These are phyloP conservation scores for Daldinia childiae DNA, from an alignment of 495 filamentous ascomycete species.

Conservation along the genomic window DNA sequence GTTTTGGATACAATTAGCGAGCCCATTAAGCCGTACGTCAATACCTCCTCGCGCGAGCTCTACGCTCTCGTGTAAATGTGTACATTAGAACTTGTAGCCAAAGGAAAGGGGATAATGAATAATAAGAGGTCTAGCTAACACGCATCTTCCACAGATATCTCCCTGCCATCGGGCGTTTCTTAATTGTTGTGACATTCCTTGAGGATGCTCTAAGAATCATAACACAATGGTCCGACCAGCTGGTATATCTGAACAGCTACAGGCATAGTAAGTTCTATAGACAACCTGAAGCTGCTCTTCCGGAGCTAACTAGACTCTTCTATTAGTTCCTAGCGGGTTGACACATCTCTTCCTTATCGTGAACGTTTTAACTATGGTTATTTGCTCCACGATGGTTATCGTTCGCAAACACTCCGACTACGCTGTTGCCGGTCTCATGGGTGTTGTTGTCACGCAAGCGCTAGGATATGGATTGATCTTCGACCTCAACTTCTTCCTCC, in stretches of 20 bases:
- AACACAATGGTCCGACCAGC: conserved; percentile 97
- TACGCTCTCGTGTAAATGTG: neutral
- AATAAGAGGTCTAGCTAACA: conserved; percentile 29
- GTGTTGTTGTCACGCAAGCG: conserved; percentile 93
- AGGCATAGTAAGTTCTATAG: conserved; percentile 77
- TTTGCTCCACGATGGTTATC: conserved; percentile 87
- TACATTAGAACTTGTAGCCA: neutral
- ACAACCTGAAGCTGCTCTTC: neutral
- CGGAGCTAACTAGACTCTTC: conserved; percentile 27
- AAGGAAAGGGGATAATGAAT: neutral
- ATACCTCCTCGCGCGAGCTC: conserved; percentile 8
- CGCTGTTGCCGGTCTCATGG: conserved; percentile 88
- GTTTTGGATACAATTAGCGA: conserved; percentile 87
- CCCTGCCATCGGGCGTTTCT: conserved; percentile 92
- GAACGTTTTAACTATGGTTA: conserved; percentile 89
- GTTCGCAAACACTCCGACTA: conserved; percentile 89
- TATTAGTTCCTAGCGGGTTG: conserved; percentile 82
- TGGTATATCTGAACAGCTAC: conserved; percentile 91
- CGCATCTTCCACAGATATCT: conserved; percentile 73
- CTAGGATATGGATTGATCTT: conserved; percentile 98
- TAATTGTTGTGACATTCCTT: conserved; percentile 98
- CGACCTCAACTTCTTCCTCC: conserved; percentile 99
- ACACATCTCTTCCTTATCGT: conserved; percentile 92
- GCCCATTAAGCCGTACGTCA: conserved; percentile 93
- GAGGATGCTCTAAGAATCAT: conserved; percentile 96